Base-by-base conservation (phyloP, 2,329 filamentous ascomycete species). In the Alternaria postmessia region DNA sequence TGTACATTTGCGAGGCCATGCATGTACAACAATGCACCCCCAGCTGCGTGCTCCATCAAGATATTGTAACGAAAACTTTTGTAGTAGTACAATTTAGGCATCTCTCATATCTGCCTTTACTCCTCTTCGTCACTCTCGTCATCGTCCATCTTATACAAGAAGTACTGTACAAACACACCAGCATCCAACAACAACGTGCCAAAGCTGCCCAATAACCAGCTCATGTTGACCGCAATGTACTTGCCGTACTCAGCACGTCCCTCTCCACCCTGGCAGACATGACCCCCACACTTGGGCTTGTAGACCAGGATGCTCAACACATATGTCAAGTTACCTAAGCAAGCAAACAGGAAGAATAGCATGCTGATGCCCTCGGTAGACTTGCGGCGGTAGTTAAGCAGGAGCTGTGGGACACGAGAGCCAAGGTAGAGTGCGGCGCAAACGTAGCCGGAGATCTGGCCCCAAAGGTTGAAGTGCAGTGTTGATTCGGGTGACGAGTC, bases 281-380 rank as follows among this genome's bases (percentile, higher is more conserved):
- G 72, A 20, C 66, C 55, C 58, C 59, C 57, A 67, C 92, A 96
- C 30, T 86, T 82, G 0, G 94, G 92, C 60, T 94, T 92, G 73
- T 93, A 98, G 1, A 93, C 94, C 65, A 98, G 85, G 68, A 99
- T 98, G 38, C 90, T 94, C 38, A 97, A 82, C 18, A 97, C 94
- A 73, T 96, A 98, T 0, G 94, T 97, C 66, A 97, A 79, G 77
- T 99, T 99, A 2, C 95, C 95, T 6, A 98, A 87, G 75, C 94
- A 98, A 5, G 95, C 95, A 76, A 99, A 98, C 22, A 98, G 83
- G 82, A 98, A 98, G 81, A 98, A 99, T 11, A 98, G 85, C 81
- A 97, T 89, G 66, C 91, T 94, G 20, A 99, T 90, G 4, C 95
- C 95, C 57, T 98, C 94, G 1, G 94, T 97, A 43, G 90, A 94